These are phyloP conservation scores for Sporobolomyces roseus DNA, from an alignment of 768 basidiomycete genomes.

Conservation along the genomic window DNA sequence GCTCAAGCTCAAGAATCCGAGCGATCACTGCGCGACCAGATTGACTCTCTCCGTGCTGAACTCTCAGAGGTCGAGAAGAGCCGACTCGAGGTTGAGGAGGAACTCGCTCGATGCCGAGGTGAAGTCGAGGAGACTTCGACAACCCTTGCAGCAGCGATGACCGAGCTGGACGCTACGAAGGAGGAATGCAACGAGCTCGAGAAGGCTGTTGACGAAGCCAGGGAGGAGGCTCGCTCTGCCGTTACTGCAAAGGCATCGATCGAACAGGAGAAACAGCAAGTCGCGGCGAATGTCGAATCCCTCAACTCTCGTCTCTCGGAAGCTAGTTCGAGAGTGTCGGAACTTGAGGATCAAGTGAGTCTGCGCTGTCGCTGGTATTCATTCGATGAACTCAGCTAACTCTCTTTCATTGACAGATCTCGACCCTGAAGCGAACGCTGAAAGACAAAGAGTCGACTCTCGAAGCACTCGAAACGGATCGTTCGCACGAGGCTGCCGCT, in stretches of 20 bases:
- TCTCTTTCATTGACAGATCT: not conserved
- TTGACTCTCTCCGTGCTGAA: slow-evolving; percentile 14
- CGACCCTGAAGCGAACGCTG: not conserved
- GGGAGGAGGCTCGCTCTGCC: not conserved
- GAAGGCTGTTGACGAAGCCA: slow-evolving; percentile 3
- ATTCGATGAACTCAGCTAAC: not conserved
- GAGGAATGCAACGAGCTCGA: slow-evolving; percentile 22
- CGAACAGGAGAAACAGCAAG: slow-evolving; percentile 7
- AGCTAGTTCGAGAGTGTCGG: not conserved
- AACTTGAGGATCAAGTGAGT: slow-evolving; percentile 6
- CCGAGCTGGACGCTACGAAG: slow-evolving; percentile 32
- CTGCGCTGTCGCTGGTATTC: no score
- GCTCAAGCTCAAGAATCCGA: slow-evolving; percentile 20
- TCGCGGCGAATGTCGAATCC: not conserved
- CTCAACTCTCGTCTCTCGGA: not conserved
- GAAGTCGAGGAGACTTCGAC: slow-evolving; percentile 33
- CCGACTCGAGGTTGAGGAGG: slow-evolving; percentile 22
- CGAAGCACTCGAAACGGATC: slow-evolving; percentile 45
- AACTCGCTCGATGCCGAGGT: slow-evolving; percentile 23
- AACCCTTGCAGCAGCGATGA: slow-evolving; percentile 21
- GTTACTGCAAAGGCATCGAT: not conserved
- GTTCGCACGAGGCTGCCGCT: slow-evolving; percentile 23
- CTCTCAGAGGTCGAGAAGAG: slow-evolving; percentile 11
- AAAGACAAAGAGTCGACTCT: slow-evolving; percentile 53
- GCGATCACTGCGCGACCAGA: not conserved